These are phyloP conservation scores for Myriosclerotinia curreyana DNA, from an alignment of 2,329 filamentous ascomycete species.

Conservation along the genomic window DNA sequence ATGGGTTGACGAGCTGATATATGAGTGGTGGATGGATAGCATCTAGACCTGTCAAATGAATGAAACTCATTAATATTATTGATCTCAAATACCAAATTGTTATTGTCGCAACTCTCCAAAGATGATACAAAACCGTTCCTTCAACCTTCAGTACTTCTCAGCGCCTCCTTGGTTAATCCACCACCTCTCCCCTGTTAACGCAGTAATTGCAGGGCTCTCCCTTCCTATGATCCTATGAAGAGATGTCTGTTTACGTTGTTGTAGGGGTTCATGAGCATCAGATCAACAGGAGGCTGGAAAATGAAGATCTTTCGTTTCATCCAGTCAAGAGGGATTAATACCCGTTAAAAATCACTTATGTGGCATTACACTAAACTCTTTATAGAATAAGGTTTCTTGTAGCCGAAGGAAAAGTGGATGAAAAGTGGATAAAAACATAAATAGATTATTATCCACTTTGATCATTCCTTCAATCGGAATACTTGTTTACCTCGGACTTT, in stretches of 20 bases:
- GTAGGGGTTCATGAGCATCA: neutral
- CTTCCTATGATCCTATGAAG: neutral
- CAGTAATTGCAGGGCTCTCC: neutral
- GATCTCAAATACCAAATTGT: neutral
- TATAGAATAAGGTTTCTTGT: no score
- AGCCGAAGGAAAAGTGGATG: no score
- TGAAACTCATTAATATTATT: conserved; percentile 1
- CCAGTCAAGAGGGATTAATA: neutral
- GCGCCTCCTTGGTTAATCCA: no score
- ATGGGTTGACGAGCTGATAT: conserved; percentile 10
- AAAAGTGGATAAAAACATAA: no score
- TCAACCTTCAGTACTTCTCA: conserved; percentile 1
- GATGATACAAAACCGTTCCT: neutral
- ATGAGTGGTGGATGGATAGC: neutral
- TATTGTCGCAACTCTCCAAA: neutral
- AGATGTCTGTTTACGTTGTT: neutral
- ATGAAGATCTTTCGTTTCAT: neutral
- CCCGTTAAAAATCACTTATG: no score
- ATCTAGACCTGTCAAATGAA: neutral
- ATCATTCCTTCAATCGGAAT: no score
- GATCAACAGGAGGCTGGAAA: neutral
- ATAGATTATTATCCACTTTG: no score
- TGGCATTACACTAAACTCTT: no score
- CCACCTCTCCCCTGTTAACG: neutral
- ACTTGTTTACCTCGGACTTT: no score